Evolutionary conservation across 305 asterid species (phyloP).

Genomic region (Rubia balearica): DNA sequence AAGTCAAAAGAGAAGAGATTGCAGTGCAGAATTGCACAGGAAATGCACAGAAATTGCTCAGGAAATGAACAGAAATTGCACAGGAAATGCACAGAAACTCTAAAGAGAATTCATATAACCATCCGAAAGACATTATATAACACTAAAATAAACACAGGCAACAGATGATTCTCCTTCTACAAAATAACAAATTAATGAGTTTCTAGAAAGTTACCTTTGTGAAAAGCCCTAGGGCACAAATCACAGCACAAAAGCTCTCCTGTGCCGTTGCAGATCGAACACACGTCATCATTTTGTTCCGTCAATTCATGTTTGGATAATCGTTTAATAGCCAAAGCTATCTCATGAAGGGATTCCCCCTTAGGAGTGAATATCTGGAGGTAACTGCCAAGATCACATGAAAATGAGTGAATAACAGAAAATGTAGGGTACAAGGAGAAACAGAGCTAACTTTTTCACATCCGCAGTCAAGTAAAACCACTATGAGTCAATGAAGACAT

Average conservation of each 20-base stretch:
- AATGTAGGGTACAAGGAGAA: neutral
- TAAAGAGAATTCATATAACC: neutral
- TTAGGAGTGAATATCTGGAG: constrained; percentile 69
- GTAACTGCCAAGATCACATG: constrained; percentile 43
- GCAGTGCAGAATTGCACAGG: neutral
- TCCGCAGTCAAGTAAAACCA: neutral
- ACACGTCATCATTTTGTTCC: constrained; percentile 76
- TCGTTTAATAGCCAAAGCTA: constrained; percentile 50
- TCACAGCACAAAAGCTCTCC: constrained; percentile 87
- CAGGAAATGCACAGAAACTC: neutral
- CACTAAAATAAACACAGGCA: neutral
- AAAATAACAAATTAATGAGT: neutral
- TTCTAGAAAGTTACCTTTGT: constrained; percentile 35
- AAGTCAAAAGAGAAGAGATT: neutral
- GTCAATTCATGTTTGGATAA: constrained; percentile 21
- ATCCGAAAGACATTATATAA: neutral
- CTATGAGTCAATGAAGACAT: neutral
- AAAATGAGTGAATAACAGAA: constrained; percentile 3
- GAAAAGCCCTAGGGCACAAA: constrained; percentile 86
- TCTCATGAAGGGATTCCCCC: constrained; percentile 75
- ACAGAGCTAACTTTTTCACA: neutral
- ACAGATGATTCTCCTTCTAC: neutral
- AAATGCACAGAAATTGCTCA: neutral
- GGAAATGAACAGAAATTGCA: neutral
- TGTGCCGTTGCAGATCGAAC: constrained; percentile 65